A percentile compares a stretch with the other conserved stretches of the same genome.
phyloP scores from a whole-genome alignment of 2,329 filamentous ascomycete species.

The Ophiostoma himal-ulmi region DNA sequence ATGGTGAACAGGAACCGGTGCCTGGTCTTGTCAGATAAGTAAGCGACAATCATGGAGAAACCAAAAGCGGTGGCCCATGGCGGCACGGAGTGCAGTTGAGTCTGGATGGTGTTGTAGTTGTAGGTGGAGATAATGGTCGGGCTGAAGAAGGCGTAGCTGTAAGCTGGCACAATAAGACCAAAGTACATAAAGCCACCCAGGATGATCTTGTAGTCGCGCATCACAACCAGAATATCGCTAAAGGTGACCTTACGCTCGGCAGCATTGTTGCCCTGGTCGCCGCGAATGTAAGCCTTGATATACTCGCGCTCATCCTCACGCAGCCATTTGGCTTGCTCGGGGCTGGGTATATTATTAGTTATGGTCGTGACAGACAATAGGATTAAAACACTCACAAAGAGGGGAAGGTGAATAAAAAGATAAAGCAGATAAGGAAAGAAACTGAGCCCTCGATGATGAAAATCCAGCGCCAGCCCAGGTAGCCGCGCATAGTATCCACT shows the following conservation, averaged over 20 bases:
- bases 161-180: conserved; percentile 70
- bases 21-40: conserved; percentile 60
- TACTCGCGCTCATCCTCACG: conserved; percentile 62
- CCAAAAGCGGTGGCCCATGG: conserved; percentile 65
- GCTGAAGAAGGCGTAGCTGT: conserved; percentile 72
- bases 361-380: neutral
- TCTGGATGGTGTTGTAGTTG: conserved; percentile 53
- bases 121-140: conserved; percentile 65
- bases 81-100: conserved; percentile 53
- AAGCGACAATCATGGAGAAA: conserved; percentile 71
- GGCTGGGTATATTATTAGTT: conserved; percentile 32
- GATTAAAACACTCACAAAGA: conserved; percentile 49
- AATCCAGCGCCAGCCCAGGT: conserved; percentile 73
- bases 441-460: conserved; percentile 71
- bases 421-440: conserved; percentile 55
- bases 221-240: conserved; percentile 54
- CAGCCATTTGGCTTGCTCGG: conserved; percentile 69
- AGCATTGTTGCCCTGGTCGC: conserved; percentile 63
- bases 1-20: conserved; percentile 73
- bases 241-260: conserved; percentile 56
- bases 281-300: conserved; percentile 58
- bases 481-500: conserved; percentile 63
- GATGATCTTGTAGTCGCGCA: conserved; percentile 70
- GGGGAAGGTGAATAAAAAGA: conserved; percentile 64
- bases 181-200: conserved; percentile 77